Evolutionary conservation across 2,329 filamentous ascomycete species (phyloP), one percentile per base, ranked within the genome.

Genomic region (Trichoderma lentiforme): DNA sequence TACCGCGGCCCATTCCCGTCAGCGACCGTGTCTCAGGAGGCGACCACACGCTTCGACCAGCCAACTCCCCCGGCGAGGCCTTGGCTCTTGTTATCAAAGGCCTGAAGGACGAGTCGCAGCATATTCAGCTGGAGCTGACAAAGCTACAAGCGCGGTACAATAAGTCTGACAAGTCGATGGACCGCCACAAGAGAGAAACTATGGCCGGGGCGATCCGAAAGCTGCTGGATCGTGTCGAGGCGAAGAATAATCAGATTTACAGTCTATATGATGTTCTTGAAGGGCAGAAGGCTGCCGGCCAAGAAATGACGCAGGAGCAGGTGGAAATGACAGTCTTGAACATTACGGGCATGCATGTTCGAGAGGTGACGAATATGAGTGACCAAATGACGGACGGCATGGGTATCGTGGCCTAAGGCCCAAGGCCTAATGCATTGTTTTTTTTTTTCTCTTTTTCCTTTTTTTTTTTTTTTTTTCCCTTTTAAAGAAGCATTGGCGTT

Each of bases 81-180:
- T 88, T 97, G 28, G 92, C 92, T 8, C 89, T 91, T n/a, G 92
- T 97, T 26, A 91, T 97, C 79, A 96, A 97, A 81, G 88, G 90
- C 8, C 84, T 97, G 4, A 86, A 93, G 75, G 93, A 97, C 78
- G 94, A 97, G 80, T 87, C 95, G 58, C 86, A 87, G 14, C 93
- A 97, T 79, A 82, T 97, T 68, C 92, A 93, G 80, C 86, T 92
- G 75, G 87, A 91, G 76, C 86, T 94, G n/a, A 84, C 87, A 0
- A 81, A 86, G 39, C 86, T 89, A 72, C 88, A 92, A 76, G 84
- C 84, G 3, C 82, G 86, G 47, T 93, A 94, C 80, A 89, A 90
- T 74, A 84, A 84, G 26, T 88, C 90, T 71, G 91, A 96, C 81
- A 88, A 91, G 65, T 86, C 89, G 1, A 79, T 92, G 26, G 89